Conservation (phyloP, 805 yeast genomes). For the Naumovozyma baii region DNA sequence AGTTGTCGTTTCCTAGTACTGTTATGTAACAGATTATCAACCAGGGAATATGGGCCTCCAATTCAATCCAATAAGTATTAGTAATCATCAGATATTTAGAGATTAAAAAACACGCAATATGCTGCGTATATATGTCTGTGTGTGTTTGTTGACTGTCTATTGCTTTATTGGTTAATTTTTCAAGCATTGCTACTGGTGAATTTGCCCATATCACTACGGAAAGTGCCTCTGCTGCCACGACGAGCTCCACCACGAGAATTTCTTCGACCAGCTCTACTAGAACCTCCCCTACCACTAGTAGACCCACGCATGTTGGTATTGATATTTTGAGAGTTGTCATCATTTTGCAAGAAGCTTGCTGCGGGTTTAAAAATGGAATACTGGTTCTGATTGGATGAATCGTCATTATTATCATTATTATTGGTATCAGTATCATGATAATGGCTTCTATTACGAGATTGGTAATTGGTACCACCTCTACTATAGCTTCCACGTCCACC, state of each 20-base stretch:
- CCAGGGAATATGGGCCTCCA: too few species aligned
- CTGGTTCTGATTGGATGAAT: conserved; percentile 5
- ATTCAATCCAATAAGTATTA: too few species aligned
- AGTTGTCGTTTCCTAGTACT: too few species aligned
- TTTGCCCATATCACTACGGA: too few species aligned
- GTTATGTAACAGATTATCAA: too few species aligned
- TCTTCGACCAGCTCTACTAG: background rate
- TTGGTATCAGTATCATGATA: background rate
- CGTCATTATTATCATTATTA: background rate
- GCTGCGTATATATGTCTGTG: background rate
- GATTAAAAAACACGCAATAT: background rate
- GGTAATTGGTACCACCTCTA: background rate
- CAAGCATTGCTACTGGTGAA: too few species aligned
- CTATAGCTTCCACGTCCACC: conserved; percentile 7
- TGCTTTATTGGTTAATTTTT: too few species aligned
- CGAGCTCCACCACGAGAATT: conserved; percentile 4
- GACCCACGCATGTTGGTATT: conserved; percentile 14
- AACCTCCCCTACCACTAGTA: conserved; percentile 3
- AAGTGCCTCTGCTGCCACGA: conserved; percentile 12
- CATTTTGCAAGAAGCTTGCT: conserved; percentile 22
- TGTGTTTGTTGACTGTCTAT: too few species aligned
- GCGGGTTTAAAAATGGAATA: conserved; percentile 28
- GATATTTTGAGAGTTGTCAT: conserved; percentile 1
- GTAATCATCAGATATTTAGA: too few species aligned
- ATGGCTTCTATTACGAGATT: background rate